Conservation (phyloP, 2,329 filamentous ascomycete species). For the Monosporascus cannonballus region DNA sequence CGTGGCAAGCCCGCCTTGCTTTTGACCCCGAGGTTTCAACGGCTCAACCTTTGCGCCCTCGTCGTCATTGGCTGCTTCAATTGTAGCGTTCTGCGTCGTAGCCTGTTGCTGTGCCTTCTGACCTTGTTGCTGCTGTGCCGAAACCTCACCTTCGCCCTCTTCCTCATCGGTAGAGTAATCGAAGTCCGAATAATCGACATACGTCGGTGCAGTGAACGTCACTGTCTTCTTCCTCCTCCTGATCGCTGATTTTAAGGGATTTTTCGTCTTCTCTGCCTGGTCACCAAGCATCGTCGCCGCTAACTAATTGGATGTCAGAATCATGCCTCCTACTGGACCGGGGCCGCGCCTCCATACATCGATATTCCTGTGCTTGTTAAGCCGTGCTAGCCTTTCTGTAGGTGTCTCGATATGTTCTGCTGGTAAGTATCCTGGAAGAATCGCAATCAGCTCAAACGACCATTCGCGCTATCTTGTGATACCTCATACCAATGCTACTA, state of each 20-base stretch:
- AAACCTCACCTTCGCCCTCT: slow-evolving; percentile 42
- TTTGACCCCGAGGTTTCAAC: slow-evolving; percentile 40
- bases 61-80: slow-evolving; percentile 34
- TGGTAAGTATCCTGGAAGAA: slow-evolving; percentile 72
- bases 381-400: slow-evolving; percentile 82
- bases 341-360: slow-evolving; percentile 60
- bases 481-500: slow-evolving; percentile 70
- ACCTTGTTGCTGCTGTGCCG: slow-evolving; percentile 29
- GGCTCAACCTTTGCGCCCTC: slow-evolving; percentile 52
- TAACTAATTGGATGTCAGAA: slow-evolving; percentile 38
- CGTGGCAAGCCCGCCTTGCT: slow-evolving; percentile 31
- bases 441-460: not conserved
- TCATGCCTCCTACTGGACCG: not conserved
- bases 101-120: slow-evolving; percentile 21
- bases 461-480: not conserved
- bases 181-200: slow-evolving; percentile 80
- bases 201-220: slow-evolving; percentile 77
- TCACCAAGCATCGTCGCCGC: slow-evolving; percentile 59
- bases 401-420: slow-evolving; percentile 98
- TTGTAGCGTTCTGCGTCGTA: slow-evolving; percentile 20
- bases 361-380: slow-evolving; percentile 98
- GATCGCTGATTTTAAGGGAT: slow-evolving; percentile 77
- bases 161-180: slow-evolving; percentile 83
- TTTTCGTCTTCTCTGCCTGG: slow-evolving; percentile 70
- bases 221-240: slow-evolving; percentile 81